Base-by-base conservation (phyloP, 371 early-diverging fungal genomes). In the Mortierella sp. region DNA sequence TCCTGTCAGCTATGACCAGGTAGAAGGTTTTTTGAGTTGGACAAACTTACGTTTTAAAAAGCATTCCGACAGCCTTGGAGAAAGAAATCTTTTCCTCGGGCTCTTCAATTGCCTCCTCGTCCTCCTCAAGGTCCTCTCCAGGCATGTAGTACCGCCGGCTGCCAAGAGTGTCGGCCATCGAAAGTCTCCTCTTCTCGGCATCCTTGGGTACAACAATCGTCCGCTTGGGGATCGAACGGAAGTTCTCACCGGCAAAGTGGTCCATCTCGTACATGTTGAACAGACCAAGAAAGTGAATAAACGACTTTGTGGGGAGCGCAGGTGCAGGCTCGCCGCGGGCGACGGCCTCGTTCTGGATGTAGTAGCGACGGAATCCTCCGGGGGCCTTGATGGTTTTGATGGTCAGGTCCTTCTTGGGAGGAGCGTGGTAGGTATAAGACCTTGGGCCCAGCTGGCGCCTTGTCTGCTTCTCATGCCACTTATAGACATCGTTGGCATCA, bases 221-320 rank as follows among this genome's bases (percentile, higher is more conserved):
- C 6, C 82, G 75, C 37, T 74, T 73, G 2, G 82, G 82, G 2
- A 77, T 76, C 34, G 82, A 79, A 14, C 67, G 77, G 40, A 95
- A 89, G 74, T 95, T 91, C 69, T 95, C 96, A 59, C 96, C 96
- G 43, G 94, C 95, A 86, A 93, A 94, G 10, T 92, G 91, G 69
- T 93, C 94, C 13, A 95, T 84, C 43, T 91, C 88, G 24, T 90
- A 90, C 37, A 91, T 89, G 53, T 78, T 81, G 72, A 86, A 86
- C 54, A 91, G 77, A 3, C 91, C 94, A 69, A 96, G 81, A 76
- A 92, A 94, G 74, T 95, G 95, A 54, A 96, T 87, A 81, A 95
- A 96, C 79, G 94, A 90, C 77, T 86, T 89, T n/a, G 90, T 82
- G 51, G 55, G 78, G 14, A 76, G 24, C 8, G 82, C 54, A 8